Evolutionary conservation across 192 early-diverging fungal species (phyloP), one percentile per base, ranked within the genome.

Genomic region (Entomortierella chlamydospora): DNA sequence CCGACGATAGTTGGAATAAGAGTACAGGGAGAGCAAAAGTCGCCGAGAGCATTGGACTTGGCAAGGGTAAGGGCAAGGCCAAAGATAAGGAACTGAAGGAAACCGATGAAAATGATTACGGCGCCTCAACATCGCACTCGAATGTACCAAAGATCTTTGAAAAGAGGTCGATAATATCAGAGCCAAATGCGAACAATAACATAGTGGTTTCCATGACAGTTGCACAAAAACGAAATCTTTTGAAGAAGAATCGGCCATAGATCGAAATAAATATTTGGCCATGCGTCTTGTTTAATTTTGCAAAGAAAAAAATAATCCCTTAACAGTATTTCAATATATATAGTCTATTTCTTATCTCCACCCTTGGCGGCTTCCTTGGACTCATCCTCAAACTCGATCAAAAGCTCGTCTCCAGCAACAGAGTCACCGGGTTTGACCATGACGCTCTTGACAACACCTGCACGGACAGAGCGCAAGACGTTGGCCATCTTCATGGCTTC

Each of bases 401-500:
- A 80, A 9, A 93, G 59, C 72, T 93, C 93, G 23, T 95, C 94
- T 6, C 93, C 93, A 26, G 88, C 86, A 23, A 98, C 96, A 12
- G 90, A 88, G 22, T 87, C 85, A 8, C 95, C 94, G 1, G 88
- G 77, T 68, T 85, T 70, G 6, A 97, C 93, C 57, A 87, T 73
- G 5, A 98, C 89, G 26, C 91, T 89, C 83, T 91, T 92, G 65
- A 98, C 83, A 52, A 85, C 91, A 55, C 95, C 95, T 7, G 86
- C 88, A 18, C 90, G 87, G 5, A 94, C 88, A 12, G 95, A 89
- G 2, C 93, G 84, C 56, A 98, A 71, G 10, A 97, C 92, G 63
- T 98, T 98, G 68, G 97, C 95, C 97, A 98, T 98, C 85, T 96
- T 96, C 97, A 98, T 98, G 28, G 97, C 97, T 84, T 98, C 97